These are phyloP conservation scores for Beta corolliflora DNA, from an alignment of 179 eudicot genomes.

Conservation along the genomic window DNA sequence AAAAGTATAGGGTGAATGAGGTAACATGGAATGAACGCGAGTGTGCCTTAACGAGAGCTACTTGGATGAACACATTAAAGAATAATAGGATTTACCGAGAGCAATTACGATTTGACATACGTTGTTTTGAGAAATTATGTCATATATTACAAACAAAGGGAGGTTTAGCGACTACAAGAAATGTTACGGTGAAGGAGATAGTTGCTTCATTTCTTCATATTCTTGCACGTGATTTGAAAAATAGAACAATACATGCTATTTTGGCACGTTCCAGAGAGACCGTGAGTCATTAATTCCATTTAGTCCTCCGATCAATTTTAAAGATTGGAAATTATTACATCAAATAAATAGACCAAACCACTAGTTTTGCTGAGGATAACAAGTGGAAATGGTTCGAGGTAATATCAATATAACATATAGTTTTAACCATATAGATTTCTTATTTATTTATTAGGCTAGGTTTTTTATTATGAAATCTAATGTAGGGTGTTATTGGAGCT, in stretches of 20 bases:
- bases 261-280: neutral
- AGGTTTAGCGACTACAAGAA: neutral
- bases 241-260: neutral
- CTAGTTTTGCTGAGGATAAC: neutral
- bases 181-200: neutral
- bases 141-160: neutral
- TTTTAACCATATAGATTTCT: too few species aligned
- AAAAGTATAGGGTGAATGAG: neutral
- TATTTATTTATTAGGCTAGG: too few species aligned
- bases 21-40: neutral
- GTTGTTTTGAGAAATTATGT: conserved; percentile 14
- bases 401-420: too few species aligned
- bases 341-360: neutral
- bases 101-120: neutral
- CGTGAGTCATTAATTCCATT: conserved; percentile 7
- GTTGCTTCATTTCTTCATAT: too few species aligned
- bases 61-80: neutral
- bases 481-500: conserved; percentile 5
- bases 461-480: too few species aligned
- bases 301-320: neutral
- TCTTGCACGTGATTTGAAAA: neutral
- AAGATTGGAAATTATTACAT: conserved; percentile 14
- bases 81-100: conserved; percentile 4
- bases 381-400: conserved; percentile 19
- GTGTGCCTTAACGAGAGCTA: neutral